phyloP scores from a whole-genome alignment of 495 filamentous ascomycete genomes.

The Bacidia rubella region DNA sequence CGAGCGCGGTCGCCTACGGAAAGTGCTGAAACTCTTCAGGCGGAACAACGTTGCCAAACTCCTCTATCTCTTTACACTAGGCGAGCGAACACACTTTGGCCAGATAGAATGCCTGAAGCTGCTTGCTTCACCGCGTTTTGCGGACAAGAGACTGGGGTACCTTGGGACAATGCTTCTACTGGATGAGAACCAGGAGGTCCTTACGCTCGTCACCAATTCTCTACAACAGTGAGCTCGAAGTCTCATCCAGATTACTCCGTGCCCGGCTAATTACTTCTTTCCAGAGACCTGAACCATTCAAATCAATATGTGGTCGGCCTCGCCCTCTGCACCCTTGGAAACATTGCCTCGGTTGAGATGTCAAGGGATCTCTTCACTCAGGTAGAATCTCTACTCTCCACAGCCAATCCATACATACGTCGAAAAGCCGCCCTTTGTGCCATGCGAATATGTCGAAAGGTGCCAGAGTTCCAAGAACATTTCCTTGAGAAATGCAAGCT shows the following conservation, averaged over 20 bases:
- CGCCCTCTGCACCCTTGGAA: constrained; percentile 87
- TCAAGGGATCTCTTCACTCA: constrained; percentile 94
- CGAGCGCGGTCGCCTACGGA: background rate
- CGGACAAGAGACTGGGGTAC: constrained; percentile 93
- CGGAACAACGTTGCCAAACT: constrained; percentile 98
- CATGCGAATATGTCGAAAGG: constrained; percentile 98
- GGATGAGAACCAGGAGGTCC: constrained; percentile 96
- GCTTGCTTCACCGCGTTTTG: constrained; percentile 89
- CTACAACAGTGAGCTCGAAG: constrained; percentile 64
- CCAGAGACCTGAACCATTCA: constrained; percentile 85
- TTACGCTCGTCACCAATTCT: constrained; percentile 95
- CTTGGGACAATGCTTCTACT: constrained; percentile 90
- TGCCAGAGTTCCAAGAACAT: constrained; percentile 92
- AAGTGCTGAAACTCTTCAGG: constrained; percentile 33
- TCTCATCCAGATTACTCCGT: background rate
- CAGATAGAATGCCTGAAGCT: constrained; percentile 99
- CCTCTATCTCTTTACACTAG: constrained; percentile 95
- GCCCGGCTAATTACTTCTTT: background rate
- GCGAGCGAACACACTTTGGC: constrained; percentile 94
- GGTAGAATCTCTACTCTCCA: constrained; percentile 79
- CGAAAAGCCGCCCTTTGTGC: constrained; percentile 97
- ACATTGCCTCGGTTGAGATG: constrained; percentile 97
- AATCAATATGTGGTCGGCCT: constrained; percentile 98
- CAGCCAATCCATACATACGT: constrained; percentile 90
- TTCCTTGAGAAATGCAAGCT: constrained; percentile 87